These are phyloP conservation scores for Beauveria australis DNA, from an alignment of 2,329 filamentous ascomycete genomes.

Conservation along the genomic window DNA sequence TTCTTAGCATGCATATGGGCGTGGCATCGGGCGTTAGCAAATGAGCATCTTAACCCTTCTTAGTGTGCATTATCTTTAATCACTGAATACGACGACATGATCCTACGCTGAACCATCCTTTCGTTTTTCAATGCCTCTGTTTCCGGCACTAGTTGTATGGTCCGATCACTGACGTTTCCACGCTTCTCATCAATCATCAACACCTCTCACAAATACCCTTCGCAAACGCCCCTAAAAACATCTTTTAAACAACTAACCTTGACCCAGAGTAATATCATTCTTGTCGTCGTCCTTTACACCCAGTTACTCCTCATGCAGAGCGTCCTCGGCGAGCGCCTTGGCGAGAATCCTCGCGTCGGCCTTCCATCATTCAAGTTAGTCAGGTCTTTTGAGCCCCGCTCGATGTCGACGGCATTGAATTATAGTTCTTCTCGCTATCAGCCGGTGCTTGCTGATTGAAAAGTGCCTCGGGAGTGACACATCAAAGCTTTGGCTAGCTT, in stretches of 20 bases:
- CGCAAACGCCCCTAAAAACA: not conserved
- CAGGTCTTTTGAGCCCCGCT: conserved; percentile 10
- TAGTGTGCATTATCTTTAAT: not conserved
- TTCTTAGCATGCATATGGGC: conserved; percentile 2
- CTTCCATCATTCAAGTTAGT: conserved; percentile 7
- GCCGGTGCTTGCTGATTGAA: too few relatives aligned
- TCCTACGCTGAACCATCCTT: too few relatives aligned
- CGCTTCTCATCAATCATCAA: too few relatives aligned
- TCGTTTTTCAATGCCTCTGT: too few relatives aligned
- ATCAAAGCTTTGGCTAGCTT: conserved; percentile 14
- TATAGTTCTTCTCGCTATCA: conserved; percentile 6
- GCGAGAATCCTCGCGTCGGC: conserved; percentile 12
- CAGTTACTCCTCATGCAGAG: conserved; percentile 3
- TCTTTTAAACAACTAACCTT: too few relatives aligned
- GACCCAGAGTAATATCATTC: conserved; percentile 8
- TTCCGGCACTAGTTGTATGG: not conserved
- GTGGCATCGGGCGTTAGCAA: not conserved
- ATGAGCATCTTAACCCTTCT: not conserved
- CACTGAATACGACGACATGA: conserved; percentile 1
- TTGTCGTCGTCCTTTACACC: conserved; percentile 11
- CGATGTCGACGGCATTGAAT: conserved; percentile 12
- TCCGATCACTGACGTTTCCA: too few relatives aligned
- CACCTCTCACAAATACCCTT: not conserved
- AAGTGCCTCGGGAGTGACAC: not conserved
- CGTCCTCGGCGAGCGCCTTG: conserved; percentile 9